Base-by-base conservation (phyloP, 345 rosid genomes). In the Psidium friedrichsthalianum region DNA sequence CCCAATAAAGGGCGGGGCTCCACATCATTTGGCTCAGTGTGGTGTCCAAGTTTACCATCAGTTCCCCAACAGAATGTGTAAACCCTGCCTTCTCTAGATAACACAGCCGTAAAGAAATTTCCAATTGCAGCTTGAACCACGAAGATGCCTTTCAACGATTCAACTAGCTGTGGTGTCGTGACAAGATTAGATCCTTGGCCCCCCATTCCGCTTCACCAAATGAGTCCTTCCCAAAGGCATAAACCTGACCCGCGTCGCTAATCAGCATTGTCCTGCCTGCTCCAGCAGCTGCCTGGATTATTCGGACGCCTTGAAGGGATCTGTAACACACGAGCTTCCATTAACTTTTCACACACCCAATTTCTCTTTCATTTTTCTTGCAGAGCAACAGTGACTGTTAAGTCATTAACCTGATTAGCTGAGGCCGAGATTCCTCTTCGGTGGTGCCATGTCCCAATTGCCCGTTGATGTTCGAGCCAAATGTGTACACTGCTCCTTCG, bases 111-210 rank as follows among this genome's bases (percentile, higher is more conserved):
- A 89, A 97, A 97, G 90, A 91, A 95, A 87, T 97, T 94, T 40
- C 98, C 98, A 61, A 97, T 95, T 9, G 98, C 95, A 82, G 94
- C 98, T 92, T 96, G 99, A 57, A 96, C 98, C 81, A 95, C 98
- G 58, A 93, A 97, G 83, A 97, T 95, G 89, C 89, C 90, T 55
- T 90, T 92, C 92, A 97, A 89, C 82, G 99, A 93, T 83, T 95
- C 98, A 5, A 97, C 95, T 82, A 92, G 87, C 87, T 91, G 95
- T 0, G 98, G 99, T 82, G 92, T 92, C 16, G 98, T 91, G 61
- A 95, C 94, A 82, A 89, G 8, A 88, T 90, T 93, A 54, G 93
- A 82, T 86, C 95, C 98, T 86, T 93, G 95, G 83, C 82, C 92
- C 29, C 95, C 29, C 89, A 92, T 42, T 93, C 94, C 0, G 92